Percentiles rank a stretch among this genome's conserved stretches.
These are phyloP conservation scores for Tylopilus vinaceipallidus DNA, from an alignment of 768 basidiomycete species.

Conservation along the genomic window DNA sequence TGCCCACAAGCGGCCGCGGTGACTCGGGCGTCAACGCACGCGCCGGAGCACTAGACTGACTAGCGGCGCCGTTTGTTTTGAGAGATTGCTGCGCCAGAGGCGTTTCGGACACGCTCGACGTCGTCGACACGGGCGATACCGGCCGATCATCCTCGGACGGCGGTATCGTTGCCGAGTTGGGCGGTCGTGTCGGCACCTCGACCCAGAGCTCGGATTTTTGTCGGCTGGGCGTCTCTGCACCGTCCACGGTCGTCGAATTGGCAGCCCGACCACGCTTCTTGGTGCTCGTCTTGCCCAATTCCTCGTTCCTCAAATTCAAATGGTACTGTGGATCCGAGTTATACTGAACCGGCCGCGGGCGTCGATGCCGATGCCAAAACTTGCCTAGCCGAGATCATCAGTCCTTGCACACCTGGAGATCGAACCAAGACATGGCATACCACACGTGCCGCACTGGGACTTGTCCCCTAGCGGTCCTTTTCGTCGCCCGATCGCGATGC, in stretches of 20 bases:
- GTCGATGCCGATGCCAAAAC: conserved; percentile 84
- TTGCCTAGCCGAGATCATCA: conserved; percentile 53
- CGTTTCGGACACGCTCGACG: conserved; percentile 71
- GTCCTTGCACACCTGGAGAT: background rate
- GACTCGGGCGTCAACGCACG: conserved; percentile 26
- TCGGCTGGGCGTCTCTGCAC: conserved; percentile 54
- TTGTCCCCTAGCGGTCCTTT: conserved; percentile 91
- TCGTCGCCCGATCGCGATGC: conserved; percentile 77
- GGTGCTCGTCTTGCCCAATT: conserved; percentile 48
- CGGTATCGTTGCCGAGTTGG: conserved; percentile 27
- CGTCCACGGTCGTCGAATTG: conserved; percentile 30
- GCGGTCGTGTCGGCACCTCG: conserved; percentile 35
- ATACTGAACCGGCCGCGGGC: conserved; percentile 79
- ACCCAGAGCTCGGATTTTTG: conserved; percentile 37
- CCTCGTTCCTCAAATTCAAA: conserved; percentile 54
- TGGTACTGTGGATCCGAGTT: conserved; percentile 76
- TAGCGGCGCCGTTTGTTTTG: conserved; percentile 54
- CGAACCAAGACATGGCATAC: conserved; percentile 44
- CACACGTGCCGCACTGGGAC: conserved; percentile 89
- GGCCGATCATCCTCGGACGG: conserved; percentile 51
- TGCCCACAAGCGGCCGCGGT: conserved; percentile 14
- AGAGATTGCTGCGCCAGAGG: conserved; percentile 64
- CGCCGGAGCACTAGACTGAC: conserved; percentile 21
- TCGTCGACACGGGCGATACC: conserved; percentile 67
- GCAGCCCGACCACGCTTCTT: conserved; percentile 46